Base-by-base conservation (phyloP, 495 filamentous ascomycete genomes). In the Aspergillus coremiiformis region DNA sequence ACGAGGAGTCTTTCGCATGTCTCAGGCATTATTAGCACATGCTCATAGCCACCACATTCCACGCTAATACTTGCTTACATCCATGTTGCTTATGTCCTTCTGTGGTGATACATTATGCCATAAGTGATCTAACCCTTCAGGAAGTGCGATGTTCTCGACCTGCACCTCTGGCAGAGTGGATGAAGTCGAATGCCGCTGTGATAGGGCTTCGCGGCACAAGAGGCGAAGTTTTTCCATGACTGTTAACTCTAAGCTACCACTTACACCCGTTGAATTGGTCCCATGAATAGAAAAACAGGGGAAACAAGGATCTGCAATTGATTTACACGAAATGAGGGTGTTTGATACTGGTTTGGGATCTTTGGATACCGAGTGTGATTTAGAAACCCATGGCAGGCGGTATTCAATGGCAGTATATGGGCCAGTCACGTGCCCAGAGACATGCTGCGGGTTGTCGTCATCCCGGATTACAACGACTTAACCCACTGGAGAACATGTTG, bases 161-260 rank as follows among this genome's bases (percentile, higher is more conserved):
- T 37, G 5, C 15, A 50, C 52, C 14, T 60, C 53, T 52, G 52
- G 54, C 21, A 60, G 37, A 5, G 35, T 55, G 17, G 59, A 32
- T 44, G 50, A 49, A 11, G 51, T 48, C 21, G 55, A 20, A 29
- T 52, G 43, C n/a, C 48, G 22, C 29, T 33, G 48, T 41, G 55
- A 49, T 26, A 72, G 57, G 26, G 53, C 57, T 30, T 60, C 56
- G 29, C 64, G 65, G 47, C 59, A 66, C 39, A 64, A 57, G 44
- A 52, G 56, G 43, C 67, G 66, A 19, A 74, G 45, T 27, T 65
- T 44, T 49, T 72, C 69, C 71, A 75, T 70, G 15, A 7, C 29
- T 15, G 17, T 19, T 15, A 12, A 15, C 5, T 39, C 7, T 8
- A 32, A 23, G 39, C 39, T 12, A 37, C 19, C 41, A 15, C 29